A percentile compares a stretch with the other conserved stretches of the same genome.
These are phyloP conservation scores for Aspergillus caelatus DNA, from an alignment of 2,329 filamentous ascomycete species.

Conservation along the genomic window DNA sequence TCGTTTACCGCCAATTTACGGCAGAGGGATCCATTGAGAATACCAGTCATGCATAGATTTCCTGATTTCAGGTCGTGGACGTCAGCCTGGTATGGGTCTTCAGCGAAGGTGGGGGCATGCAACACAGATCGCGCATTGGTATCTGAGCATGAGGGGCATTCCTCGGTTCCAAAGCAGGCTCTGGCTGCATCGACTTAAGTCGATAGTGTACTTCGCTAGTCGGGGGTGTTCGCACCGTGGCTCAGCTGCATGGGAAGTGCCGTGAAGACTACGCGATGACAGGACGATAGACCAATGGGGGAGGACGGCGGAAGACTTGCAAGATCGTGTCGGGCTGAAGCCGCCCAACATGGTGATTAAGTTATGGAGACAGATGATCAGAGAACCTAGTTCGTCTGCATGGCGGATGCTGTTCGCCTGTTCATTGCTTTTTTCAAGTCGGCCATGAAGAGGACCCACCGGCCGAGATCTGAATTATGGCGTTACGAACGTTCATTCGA, in stretches of 20 bases:
- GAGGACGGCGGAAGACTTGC: background rate
- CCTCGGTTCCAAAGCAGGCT: background rate
- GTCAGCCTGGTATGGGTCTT: conserved; percentile 17
- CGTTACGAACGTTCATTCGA: conserved; percentile 17
- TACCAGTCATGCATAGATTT: conserved; percentile 16
- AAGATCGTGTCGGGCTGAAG: conserved; percentile 15
- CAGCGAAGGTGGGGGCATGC: background rate
- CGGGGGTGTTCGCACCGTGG: conserved; percentile 10
- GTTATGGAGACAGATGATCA: conserved; percentile 23
- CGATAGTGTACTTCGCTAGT: conserved; percentile 14
- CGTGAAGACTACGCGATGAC: conserved; percentile 10
- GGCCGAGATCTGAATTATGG: conserved; percentile 17
- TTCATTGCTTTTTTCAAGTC: conserved; percentile 13
- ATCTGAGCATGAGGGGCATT: background rate
- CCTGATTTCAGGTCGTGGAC: conserved; percentile 12
- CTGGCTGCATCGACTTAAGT: background rate
- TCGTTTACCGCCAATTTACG: background rate
- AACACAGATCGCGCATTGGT: conserved; percentile 1
- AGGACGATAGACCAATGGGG: conserved; percentile 8
- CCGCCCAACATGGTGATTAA: conserved; percentile 20
- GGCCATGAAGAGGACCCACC: conserved; percentile 21
- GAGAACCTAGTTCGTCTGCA: conserved; percentile 19
- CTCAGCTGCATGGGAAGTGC: conserved; percentile 17
- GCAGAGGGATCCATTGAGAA: conserved; percentile 2
- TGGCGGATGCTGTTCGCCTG: conserved; percentile 22